phyloP scores from a whole-genome alignment of 306 rosid species.

The Trichosanthes cucumerina region DNA sequence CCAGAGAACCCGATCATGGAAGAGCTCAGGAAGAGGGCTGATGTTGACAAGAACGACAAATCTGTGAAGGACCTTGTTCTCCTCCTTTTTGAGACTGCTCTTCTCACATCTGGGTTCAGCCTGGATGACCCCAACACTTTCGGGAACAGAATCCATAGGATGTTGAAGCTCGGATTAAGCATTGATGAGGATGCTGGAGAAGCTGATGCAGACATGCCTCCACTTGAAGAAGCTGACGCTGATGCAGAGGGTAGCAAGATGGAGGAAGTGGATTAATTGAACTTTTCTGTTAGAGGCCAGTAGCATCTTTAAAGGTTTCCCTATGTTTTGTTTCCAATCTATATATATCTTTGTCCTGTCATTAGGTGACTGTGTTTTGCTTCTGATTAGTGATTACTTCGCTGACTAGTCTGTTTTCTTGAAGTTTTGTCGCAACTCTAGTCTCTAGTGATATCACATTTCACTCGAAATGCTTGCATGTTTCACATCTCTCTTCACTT shows the following conservation, averaged over 20 bases:
- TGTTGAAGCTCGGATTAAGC: slow-evolving; percentile 86
- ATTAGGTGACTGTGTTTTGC: not conserved
- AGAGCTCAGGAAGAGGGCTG: slow-evolving; percentile 38
- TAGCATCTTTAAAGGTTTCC: not conserved
- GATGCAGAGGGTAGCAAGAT: slow-evolving; percentile 92
- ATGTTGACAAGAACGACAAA: slow-evolving; percentile 61
- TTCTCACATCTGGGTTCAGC: slow-evolving; percentile 89
- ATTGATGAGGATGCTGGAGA: slow-evolving; percentile 73
- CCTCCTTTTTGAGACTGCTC: slow-evolving; percentile 77
- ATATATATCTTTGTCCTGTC: not conserved
- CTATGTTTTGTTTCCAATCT: not conserved
- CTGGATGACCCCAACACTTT: slow-evolving; percentile 95
- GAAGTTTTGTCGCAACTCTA: not conserved
- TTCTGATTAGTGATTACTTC: not conserved
- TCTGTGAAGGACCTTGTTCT: slow-evolving; percentile 92
- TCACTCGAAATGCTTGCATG: not conserved
- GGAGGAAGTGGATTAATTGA: slow-evolving; percentile 79
- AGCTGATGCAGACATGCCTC: slow-evolving; percentile 76
- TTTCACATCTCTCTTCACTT: not conserved
- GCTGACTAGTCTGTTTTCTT: not conserved
- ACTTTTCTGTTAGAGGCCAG: not conserved
- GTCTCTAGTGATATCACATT: not conserved
- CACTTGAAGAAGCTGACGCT: slow-evolving; percentile 67
- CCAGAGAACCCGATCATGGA: slow-evolving; percentile 94
- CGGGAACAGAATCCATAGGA: slow-evolving; percentile 92